Evolutionary conservation across 2,329 filamentous ascomycete species (phyloP).

Genomic region (Fusarium kyushuense): DNA sequence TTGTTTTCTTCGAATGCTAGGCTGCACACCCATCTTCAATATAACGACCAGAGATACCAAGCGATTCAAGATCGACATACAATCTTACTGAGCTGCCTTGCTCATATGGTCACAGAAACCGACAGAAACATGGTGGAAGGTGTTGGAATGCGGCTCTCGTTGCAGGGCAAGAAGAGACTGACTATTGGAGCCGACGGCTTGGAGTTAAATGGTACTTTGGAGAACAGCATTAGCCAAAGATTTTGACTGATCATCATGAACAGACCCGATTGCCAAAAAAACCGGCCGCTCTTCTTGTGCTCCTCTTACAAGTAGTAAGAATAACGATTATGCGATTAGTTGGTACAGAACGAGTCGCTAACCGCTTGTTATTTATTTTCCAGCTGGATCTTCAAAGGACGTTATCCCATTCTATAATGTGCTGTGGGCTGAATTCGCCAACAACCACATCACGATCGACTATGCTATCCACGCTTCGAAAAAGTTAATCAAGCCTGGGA

Average conservation of each 20-base stretch:
- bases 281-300: conserved; percentile 42
- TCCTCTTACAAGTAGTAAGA: conserved; percentile 38
- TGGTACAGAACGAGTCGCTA: conserved; percentile 6
- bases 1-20: not conserved
- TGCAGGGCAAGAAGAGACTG: conserved; percentile 51
- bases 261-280: conserved; percentile 43
- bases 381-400: conserved; percentile 45
- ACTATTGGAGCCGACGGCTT: conserved; percentile 50
- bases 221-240: not conserved
- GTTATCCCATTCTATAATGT: conserved; percentile 83
- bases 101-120: conserved; percentile 19
- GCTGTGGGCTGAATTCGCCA: conserved; percentile 79
- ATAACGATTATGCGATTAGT: not conserved
- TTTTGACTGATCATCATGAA: conserved; percentile 31
- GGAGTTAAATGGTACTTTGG: conserved; percentile 53
- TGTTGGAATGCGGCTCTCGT: conserved; percentile 47
- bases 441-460: conserved; percentile 74
- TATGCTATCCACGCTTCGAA: conserved; percentile 75
- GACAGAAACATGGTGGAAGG: conserved; percentile 40
- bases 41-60: conserved; percentile 1
- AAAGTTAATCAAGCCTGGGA: conserved; percentile 69
- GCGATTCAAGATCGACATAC: not conserved
- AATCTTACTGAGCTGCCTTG: not conserved
- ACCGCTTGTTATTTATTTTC: not conserved
- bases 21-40: not conserved